A percentile compares a stretch with the other conserved stretches of the same genome.
phyloP scores from a whole-genome alignment of 73 alveolate species.

The Tetrahymena elliotti region DNA sequence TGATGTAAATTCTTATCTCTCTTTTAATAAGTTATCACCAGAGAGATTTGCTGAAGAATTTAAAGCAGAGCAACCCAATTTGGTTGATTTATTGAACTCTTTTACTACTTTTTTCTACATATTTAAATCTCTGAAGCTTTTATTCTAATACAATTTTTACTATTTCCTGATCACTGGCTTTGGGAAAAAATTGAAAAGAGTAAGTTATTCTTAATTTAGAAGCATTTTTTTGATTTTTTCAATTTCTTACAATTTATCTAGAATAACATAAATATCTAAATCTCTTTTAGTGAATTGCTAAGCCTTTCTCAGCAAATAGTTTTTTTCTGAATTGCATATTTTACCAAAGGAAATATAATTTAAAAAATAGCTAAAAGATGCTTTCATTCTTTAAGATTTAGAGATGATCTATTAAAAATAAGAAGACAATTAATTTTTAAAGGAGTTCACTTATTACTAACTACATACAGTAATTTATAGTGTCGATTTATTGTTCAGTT shows the following conservation, averaged over 20 bases:
- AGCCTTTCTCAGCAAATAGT: not conserved
- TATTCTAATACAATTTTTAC: not conserved
- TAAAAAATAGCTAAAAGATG: not conserved
- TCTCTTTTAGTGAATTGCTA: constrained; percentile 15
- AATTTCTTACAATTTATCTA: constrained; percentile 23
- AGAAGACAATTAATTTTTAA: not conserved
- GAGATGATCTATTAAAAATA: not conserved
- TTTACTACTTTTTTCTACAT: not conserved
- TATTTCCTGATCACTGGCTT: constrained; percentile 1
- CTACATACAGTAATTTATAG: not conserved
- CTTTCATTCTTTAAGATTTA: not conserved
- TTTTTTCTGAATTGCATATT: not conserved
- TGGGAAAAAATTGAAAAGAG: constrained; percentile 27
- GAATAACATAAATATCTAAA: constrained; percentile 27
- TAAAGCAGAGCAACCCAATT: not conserved
- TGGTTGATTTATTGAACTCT: not conserved
- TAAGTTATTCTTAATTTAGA: not conserved
- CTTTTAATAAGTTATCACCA: not conserved
- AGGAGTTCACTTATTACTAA: not conserved
- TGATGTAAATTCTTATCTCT: not conserved
- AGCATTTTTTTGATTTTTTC: constrained; percentile 25
- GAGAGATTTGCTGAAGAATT: not conserved
- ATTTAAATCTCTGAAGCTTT: not conserved
- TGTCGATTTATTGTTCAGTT: not conserved
- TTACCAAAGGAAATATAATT: not conserved